Base-by-base conservation (phyloP, 345 rosid genomes). In the Salix udensis region DNA sequence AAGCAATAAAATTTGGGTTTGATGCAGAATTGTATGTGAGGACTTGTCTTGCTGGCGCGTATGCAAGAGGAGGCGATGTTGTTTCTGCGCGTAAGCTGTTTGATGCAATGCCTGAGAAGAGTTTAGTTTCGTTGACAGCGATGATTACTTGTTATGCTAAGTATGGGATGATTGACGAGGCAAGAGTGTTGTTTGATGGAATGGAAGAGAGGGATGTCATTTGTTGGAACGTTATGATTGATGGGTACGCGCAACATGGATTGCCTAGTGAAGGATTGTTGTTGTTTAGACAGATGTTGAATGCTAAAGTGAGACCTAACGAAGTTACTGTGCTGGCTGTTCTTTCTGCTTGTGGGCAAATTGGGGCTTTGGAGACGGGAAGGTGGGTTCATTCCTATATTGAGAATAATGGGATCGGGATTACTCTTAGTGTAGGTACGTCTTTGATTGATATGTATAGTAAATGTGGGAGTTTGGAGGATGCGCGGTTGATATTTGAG, bases 161-260 rank as follows among this genome's bases (percentile, higher is more conserved):
- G 78, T 79, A 77, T 28, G 91, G 95, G 70, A 83, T 86, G 79
- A 24, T 91, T 34, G 71, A 78, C 34, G 86, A 80, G 23, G 92
- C 95, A 24, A 86, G 89, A 72, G 74, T 6, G 13, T 50, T 90
- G 85, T 90, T 91, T 55, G 90, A 91, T 72, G 87, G 78, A 65
- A 73, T 86, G 81, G 77, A 79, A 58, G 90, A 87, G 55, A 89
- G 78, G 79, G 93, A 89, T 76, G 87, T 77, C 11, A 84, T 89
- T n/a, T 88, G 91, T 53, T 91, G 96, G 96, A 91, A 91, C 48
- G 92, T 86, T 78, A 91, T 91, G 93, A 87, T 91, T 71, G 87
- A 87, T 78, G 91, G 91, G 77, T 91, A 88, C 24, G 81, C 84
- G 44, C 88, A 91, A 73, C 87, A 85, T 15, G 86, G 89, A 44